A percentile compares a stretch with the other conserved stretches of the same genome.
Evolutionary conservation across 768 basidiomycete genomes (phyloP).

Genomic region (Leccinum pellstonianum): DNA sequence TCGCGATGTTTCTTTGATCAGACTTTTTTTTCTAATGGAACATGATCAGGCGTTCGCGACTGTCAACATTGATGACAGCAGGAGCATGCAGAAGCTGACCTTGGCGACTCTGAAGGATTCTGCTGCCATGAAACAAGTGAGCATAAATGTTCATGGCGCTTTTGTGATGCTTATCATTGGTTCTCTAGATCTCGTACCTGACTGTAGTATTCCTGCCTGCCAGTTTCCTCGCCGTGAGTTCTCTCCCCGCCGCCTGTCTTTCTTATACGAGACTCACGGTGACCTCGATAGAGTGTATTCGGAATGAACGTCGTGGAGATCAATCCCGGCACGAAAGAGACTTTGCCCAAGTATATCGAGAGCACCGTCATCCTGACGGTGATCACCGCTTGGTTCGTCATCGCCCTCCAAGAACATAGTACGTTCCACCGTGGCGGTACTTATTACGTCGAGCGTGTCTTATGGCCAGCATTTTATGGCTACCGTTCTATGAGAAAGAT

Average conservation of each 20-base stretch:
- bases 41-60: conserved; percentile 52
- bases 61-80: conserved; percentile 59
- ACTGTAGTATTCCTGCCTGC: conserved; percentile 64
- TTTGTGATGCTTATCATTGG: neutral
- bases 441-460: conserved; percentile 10
- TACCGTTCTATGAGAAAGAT: neutral
- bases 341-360: conserved; percentile 40
- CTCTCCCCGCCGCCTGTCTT: conserved; percentile 14
- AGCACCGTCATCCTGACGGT: conserved; percentile 50
- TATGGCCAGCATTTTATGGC: conserved; percentile 22
- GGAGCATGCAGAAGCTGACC: conserved; percentile 51
- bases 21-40: neutral
- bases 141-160: neutral
- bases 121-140: conserved; percentile 36
- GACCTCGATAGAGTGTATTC: conserved; percentile 31
- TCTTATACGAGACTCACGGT: neutral
- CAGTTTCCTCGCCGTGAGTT: conserved; percentile 37
- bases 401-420: conserved; percentile 45
- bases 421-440: conserved; percentile 17
- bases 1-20: neutral
- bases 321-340: conserved; percentile 24
- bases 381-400: conserved; percentile 53
- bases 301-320: conserved; percentile 35
- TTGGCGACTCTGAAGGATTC: conserved; percentile 44
- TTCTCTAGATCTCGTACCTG: conserved; percentile 49